Base-by-base conservation (phyloP, 2,329 filamentous ascomycete species). In the Arthrinium puccinioides region DNA sequence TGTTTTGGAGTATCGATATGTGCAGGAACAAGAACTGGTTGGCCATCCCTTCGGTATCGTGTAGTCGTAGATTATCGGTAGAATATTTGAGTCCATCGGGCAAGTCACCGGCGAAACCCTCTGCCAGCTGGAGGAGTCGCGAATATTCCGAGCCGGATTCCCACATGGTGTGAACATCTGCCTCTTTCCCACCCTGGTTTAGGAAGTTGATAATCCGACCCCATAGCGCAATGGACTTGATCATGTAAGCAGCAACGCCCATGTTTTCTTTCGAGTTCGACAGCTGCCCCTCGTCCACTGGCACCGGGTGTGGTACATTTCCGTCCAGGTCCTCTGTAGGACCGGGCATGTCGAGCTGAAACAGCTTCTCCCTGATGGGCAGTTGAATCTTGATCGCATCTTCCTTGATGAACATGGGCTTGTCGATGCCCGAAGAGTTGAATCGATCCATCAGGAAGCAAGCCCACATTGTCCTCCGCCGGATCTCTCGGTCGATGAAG, bases 401-500 rank as follows among this genome's bases (percentile, higher is more conserved):
- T 57, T 96, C 88, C 47, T 86, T 83, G 38, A 95, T 83, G 49
- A 96, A 95, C 37, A 87, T 86, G 15, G 92, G 92, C 25, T 90
- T 76, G 52, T 96, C 89, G 3, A 87, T 94, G 2, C 92, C 90
- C 2, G 89, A 96, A 0, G 90, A 96, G 61, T 94, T 96, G 67
- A 96, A 96, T 1, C 90, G 80, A 57, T 98, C 92, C 89, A 97
- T 96, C 39, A 96, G 62, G 53, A 95, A 95, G 56, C 90, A 97
- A 10, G 89, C 86, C 92, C 92, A 98, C 90, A 98, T 97, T 3
- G 88, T 92, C 39, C 92, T 77, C 48, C 92, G 72, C 42, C 92
- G 76, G 37, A 97, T 96, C 58, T 98, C 92, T 20, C 87, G 82
- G 57, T 97, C 92, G 13, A 89, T 87, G 49, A 92, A 92, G 55